Evolutionary conservation across 2,329 filamentous ascomycete genomes (phyloP).

Genomic region (Monilinia polystroma): DNA sequence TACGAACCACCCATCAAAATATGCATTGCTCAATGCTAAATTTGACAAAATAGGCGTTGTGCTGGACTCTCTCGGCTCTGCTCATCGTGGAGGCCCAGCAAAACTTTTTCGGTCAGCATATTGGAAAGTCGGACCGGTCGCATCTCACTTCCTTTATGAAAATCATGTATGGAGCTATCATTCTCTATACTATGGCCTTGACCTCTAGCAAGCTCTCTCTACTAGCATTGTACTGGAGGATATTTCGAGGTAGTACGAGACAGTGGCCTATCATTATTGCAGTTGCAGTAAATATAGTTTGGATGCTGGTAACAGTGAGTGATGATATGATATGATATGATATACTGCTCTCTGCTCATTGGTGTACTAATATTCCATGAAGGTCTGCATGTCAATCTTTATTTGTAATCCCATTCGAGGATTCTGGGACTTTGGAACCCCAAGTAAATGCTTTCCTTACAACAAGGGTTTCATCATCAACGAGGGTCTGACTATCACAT

Average conservation of each 20-base stretch:
- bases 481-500: not conserved
- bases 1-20: not conserved
- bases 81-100: not conserved
- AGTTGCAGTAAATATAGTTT: not conserved
- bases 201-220: slow-evolving; percentile 4
- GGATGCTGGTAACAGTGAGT: not conserved
- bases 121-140: not conserved
- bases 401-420: not conserved
- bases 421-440: slow-evolving; percentile 1
- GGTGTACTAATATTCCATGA: not conserved
- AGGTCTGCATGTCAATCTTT: not conserved
- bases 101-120: slow-evolving; percentile 6
- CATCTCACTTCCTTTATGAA: not conserved
- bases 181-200: not conserved
- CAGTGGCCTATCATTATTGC: not conserved
- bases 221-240: slow-evolving; percentile 6
- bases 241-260: not conserved
- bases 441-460: not conserved
- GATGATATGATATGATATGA: no score
- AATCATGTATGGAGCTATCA: not conserved
- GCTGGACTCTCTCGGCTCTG: not conserved
- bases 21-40: not conserved
- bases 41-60: not conserved
- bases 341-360: no score
- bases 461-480: not conserved